Evolutionary conservation across 2,329 filamentous ascomycete species (phyloP).

Genomic region (Colletotrichum musae): DNA sequence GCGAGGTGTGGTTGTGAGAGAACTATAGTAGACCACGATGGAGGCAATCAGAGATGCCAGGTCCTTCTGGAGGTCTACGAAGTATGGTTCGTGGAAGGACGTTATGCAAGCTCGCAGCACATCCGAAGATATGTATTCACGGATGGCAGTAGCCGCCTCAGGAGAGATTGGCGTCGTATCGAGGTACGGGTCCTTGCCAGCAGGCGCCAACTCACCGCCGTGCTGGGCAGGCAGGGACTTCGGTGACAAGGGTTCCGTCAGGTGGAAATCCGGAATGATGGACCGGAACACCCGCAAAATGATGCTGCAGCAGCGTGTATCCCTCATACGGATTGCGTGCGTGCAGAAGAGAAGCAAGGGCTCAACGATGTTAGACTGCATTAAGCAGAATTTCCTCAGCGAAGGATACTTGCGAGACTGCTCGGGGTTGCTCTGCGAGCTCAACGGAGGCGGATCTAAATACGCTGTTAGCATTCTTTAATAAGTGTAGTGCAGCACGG

Average conservation of each 20-base stretch:
- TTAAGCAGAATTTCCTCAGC: slow-evolving; percentile 87
- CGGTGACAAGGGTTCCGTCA: slow-evolving; percentile 46
- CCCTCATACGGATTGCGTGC: slow-evolving; percentile 89
- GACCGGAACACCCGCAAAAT: slow-evolving; percentile 89
- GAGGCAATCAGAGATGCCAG: slow-evolving; percentile 89
- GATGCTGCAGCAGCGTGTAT: slow-evolving; percentile 88
- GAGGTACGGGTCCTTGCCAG: slow-evolving; percentile 40
- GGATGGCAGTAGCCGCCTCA: slow-evolving; percentile 76
- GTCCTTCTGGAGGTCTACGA: slow-evolving; percentile 95
- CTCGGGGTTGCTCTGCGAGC: slow-evolving; percentile 47
- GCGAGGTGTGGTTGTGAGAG: slow-evolving; percentile 78
- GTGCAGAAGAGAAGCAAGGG: slow-evolving; percentile 93
- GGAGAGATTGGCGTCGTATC: slow-evolving; percentile 64
- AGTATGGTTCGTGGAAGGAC: slow-evolving; percentile 94
- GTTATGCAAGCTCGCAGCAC: slow-evolving; percentile 92
- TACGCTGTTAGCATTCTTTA: slow-evolving; percentile 6
- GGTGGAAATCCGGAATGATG: slow-evolving; percentile 82
- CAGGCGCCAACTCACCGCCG: slow-evolving; percentile 41
- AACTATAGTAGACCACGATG: slow-evolving; percentile 84
- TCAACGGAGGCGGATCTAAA: slow-evolving; percentile 51
- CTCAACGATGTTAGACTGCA: slow-evolving; percentile 83
- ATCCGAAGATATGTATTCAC: slow-evolving; percentile 90
- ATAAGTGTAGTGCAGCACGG: too few relatives aligned
- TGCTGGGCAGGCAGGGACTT: slow-evolving; percentile 48
- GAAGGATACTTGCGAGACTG: slow-evolving; percentile 63